Base-by-base conservation (phyloP, 169 alveolate species). In the Plasmodium reichenowi region DNA sequence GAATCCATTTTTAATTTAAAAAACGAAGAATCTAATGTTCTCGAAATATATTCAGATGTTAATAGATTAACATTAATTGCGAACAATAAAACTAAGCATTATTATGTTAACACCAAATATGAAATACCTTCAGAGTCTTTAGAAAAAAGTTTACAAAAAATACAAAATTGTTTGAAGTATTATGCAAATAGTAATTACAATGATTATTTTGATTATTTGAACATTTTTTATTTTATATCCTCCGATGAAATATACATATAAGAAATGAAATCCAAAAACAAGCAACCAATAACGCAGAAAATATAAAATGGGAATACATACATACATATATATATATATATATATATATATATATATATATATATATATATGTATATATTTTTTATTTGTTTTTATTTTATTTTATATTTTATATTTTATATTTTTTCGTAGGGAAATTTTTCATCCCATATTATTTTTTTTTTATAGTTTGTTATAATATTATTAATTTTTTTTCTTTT, bases 1-100 rank as follows among this genome's bases (percentile, higher is more conserved):
- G 75, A 80, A 15, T 66, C 83, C 12, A 50, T 80, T 32, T 80
- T 50, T 63, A 80, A 50, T 24, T 12, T 80, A 22, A 52, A 74
- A 17, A 67, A 66, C 13, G 89, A 80, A 60, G 83, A 80, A 9
- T 66, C 89, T 8, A 80, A 80, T 22, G 89, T 80, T 7, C 89
- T 80, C 5, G 89, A 80, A 32, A 80, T 80, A 2, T 80, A 80
- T 45, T 43, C 72, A 8, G 72, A 68, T 15, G 22, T 5, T 4
- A 68, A 80, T 22, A 67, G 56, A 15, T 20, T 67, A 52, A 80
- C 89, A n/a, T 32, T 80, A 17, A 26, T 80, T 6, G 80, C 68
- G 5, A 80, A 80, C 56, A 80, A 80, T 32, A 66, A 64, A 80
- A 67, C 72, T 52, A 80, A 26, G 13, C 66, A 50, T 59, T 80